Evolutionary conservation across 768 basidiomycete genomes (phyloP), one percentile per base, ranked within the genome.

Genomic region (Lanmaoa rubissima): DNA sequence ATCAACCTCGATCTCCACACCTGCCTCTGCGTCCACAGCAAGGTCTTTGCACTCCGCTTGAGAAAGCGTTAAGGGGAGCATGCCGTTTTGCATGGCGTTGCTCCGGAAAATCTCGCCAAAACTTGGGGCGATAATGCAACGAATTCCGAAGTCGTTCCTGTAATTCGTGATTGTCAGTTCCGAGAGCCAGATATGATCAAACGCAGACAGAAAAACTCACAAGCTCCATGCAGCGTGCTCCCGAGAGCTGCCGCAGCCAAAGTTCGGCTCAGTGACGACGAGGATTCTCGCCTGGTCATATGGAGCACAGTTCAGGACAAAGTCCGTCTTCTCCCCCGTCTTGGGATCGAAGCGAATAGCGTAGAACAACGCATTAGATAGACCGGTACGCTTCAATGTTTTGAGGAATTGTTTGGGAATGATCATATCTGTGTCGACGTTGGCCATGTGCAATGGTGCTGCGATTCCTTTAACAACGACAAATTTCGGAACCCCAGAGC

Each of bases 351-450:
- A 87, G 47, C 93, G 83, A 40, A 90, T 75, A n/a, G 88, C 81
- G 69, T 80, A 88, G 79, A 96, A 96, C 49, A 94, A 75, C 19
- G 89, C 92, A 53, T 87, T 76, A 9, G 90, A 89, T 45, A 96
- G 80, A 44, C 93, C 93, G 41, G 93, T 94, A 53, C 93, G 82
- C 72, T 94, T 92, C 65, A 96, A 75, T 0, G 93, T 95, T 74
- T 94, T 95, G 72, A 95, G 75, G 78, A 94, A 95, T 66, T 94
- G 92, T 65, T 94, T 94, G 3, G 93, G 93, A 67, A 95, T 94
- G 70, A 96, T 92, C 84, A 88, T 90, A 66, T 96, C 93, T 45
- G 93, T 96, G 73, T 96, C 93, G 60, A 94, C 86, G 63, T 93
- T 92, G 58, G 87, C 83, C 44, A 88, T 87, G 69, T 87, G 80